A percentile compares a stretch with the other conserved stretches of the same genome.
Conservation (phyloP, 768 basidiomycete species). For the Boletus tylopilopsis region DNA sequence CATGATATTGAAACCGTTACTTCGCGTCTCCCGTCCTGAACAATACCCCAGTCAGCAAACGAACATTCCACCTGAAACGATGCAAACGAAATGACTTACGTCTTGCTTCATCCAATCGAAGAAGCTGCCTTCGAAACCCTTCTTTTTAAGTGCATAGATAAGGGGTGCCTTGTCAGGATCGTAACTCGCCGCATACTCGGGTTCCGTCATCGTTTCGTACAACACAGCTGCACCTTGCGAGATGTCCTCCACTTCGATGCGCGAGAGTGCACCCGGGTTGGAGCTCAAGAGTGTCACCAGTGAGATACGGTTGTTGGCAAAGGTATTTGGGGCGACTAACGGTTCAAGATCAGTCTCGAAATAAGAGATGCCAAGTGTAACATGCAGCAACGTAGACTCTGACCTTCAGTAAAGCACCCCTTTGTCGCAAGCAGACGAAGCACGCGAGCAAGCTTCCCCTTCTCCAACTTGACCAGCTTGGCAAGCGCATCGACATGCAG, state of each 20-base stretch:
- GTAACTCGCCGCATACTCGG: slow-evolving; percentile 22
- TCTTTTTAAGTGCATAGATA: slow-evolving; percentile 16
- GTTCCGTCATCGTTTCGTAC: slow-evolving; percentile 25
- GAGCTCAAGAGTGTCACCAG: slow-evolving; percentile 19
- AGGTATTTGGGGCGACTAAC: slow-evolving; percentile 24
- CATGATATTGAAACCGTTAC: not conserved
- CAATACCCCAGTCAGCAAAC: not conserved
- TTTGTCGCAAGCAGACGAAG: slow-evolving; percentile 30
- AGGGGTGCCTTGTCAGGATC: slow-evolving; percentile 21
- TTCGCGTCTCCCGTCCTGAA: slow-evolving; percentile 13
- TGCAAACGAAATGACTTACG: slow-evolving; percentile 7
- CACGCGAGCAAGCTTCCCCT: slow-evolving; percentile 28
- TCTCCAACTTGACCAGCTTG: slow-evolving; percentile 22
- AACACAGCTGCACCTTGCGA: slow-evolving; percentile 13
- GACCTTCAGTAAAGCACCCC: slow-evolving; percentile 31
- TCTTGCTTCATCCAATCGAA: slow-evolving; percentile 25
- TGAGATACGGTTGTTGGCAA: slow-evolving; percentile 35
- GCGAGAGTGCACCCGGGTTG: slow-evolving; percentile 8
- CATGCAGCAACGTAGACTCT: not conserved
- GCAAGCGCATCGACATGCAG: slow-evolving; percentile 26
- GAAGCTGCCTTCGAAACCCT: slow-evolving; percentile 14
- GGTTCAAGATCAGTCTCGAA: not conserved
- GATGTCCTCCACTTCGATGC: slow-evolving; percentile 6
- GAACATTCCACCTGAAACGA: not conserved
- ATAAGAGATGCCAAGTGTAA: not conserved